Evolutionary conservation across 2,329 filamentous ascomycete species (phyloP).

Genomic region (Colletotrichum tanaceti): DNA sequence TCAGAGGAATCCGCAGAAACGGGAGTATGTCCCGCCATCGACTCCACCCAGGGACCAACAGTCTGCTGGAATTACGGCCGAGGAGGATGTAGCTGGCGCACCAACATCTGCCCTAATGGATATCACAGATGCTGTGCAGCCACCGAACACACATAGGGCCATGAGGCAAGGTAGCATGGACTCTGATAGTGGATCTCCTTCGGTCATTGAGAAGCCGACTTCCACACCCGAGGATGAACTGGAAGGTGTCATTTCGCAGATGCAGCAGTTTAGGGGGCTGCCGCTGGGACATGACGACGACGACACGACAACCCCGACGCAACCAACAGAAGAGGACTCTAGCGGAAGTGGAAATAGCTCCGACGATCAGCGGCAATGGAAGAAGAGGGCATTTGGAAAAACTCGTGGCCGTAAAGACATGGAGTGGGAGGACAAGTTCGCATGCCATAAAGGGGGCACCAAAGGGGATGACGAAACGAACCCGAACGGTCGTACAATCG

Average conservation of each 20-base stretch:
- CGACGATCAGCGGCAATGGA: slow-evolving; percentile 46
- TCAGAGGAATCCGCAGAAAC: slow-evolving; percentile 51
- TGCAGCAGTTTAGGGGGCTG: slow-evolving; percentile 70
- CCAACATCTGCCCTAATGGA: slow-evolving; percentile 10
- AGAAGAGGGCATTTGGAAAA: slow-evolving; percentile 43
- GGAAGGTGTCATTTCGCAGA: slow-evolving; percentile 71
- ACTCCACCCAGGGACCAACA: slow-evolving; percentile 54
- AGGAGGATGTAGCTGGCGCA: neutral
- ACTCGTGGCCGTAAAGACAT: slow-evolving; percentile 46
- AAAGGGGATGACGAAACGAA: slow-evolving; percentile 61
- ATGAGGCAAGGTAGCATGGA: neutral
- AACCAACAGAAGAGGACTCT: slow-evolving; percentile 41
- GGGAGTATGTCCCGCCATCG: slow-evolving; percentile 53
- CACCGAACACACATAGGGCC: neutral
- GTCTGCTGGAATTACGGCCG: slow-evolving; percentile 43
- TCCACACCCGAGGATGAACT: slow-evolving; percentile 63
- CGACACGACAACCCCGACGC: slow-evolving; percentile 46
- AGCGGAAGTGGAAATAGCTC: slow-evolving; percentile 40
- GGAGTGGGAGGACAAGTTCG: slow-evolving; percentile 61
- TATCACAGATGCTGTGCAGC: slow-evolving; percentile 2
- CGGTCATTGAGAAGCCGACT: neutral
- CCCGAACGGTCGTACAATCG: slow-evolving; percentile 81
- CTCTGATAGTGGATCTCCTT: neutral
- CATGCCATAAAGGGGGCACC: slow-evolving; percentile 65
- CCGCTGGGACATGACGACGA: slow-evolving; percentile 65